Percentiles rank a stretch among this genome's conserved stretches.
phyloP scores from a whole-genome alignment of 352 stramenopile genomes.

The Phytophthora litchii region DNA sequence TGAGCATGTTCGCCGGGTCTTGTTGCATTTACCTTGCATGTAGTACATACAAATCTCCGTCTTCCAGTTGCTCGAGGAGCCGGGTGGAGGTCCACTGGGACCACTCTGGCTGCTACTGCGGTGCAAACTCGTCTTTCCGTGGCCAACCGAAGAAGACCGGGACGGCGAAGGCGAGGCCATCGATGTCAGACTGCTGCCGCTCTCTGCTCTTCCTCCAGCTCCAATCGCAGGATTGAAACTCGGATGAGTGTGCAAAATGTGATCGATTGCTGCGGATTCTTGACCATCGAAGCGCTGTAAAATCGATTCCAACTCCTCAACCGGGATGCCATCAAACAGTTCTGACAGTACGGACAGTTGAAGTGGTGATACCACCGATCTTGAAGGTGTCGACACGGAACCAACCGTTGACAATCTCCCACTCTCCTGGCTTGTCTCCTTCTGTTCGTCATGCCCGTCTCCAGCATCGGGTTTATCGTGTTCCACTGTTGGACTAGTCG shows the following conservation, averaged over 20 bases:
- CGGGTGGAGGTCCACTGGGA: conserved; percentile 27
- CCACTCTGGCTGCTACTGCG: conserved; percentile 35
- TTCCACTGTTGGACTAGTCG: conserved; percentile 36
- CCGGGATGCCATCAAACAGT: conserved; percentile 70
- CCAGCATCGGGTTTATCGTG: conserved; percentile 27
- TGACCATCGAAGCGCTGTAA: conserved; percentile 57
- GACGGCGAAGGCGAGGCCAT: conserved; percentile 33
- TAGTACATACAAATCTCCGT: conserved; percentile 92
- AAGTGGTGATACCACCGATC: conserved; percentile 51
- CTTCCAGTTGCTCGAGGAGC: conserved; percentile 79
- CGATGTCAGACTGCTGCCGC: conserved; percentile 16
- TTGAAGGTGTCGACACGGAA: conserved; percentile 1
- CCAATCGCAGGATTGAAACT: conserved; percentile 66
- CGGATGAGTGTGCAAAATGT: conserved; percentile 69
- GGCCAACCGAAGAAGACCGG: conserved; percentile 25
- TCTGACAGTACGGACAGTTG: conserved; percentile 73
- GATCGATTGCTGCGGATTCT: conserved; percentile 64
- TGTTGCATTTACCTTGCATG: conserved; percentile 90
- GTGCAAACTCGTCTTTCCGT: conserved; percentile 40
- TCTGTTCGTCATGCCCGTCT: conserved; percentile 34
- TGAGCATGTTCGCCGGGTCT: conserved; percentile 85
- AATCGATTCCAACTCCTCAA: conserved; percentile 65
- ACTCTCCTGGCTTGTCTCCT: conserved; percentile 42
- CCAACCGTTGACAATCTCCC: conserved; percentile 25
- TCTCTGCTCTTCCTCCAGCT: conserved; percentile 32